A percentile compares a stretch with the other conserved stretches of the same genome.
phyloP scores from a whole-genome alignment of 1,139 yeast species.

The Magnusiomyces magnusii region DNA sequence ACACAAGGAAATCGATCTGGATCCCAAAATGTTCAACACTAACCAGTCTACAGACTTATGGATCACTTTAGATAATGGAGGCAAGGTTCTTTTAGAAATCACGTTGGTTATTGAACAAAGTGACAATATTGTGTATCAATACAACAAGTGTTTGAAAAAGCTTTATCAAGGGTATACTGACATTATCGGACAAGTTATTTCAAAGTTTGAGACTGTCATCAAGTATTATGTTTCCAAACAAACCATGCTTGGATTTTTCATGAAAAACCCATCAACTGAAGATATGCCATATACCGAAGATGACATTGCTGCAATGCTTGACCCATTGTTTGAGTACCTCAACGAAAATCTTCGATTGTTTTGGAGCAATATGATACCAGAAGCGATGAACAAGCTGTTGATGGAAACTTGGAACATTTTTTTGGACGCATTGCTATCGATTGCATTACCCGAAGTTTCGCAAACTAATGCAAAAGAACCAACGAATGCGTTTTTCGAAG shows the following conservation, averaged over 20 bases:
- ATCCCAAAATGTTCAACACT: neutral
- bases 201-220: neutral
- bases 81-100: neutral
- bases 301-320: neutral
- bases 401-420: constrained; percentile 3
- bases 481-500: neutral
- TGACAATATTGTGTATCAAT: constrained; percentile 1
- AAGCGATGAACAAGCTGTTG: neutral
- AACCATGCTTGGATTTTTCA: neutral
- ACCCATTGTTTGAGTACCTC: neutral
- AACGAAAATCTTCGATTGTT: neutral
- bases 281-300: neutral
- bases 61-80: neutral
- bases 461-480: neutral
- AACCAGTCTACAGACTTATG: neutral
- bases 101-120: neutral
- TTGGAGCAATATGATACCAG: neutral
- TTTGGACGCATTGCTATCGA: neutral
- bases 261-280: neutral
- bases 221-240: constrained; percentile 1
- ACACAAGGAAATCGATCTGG: neutral
- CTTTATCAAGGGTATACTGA: neutral
- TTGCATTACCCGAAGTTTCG: constrained; percentile 2
- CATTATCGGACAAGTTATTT: neutral
- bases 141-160: constrained; percentile 5